Evolutionary conservation across 2,329 filamentous ascomycete genomes (phyloP).

Genomic region (Paraconiothyrium brasiliense): DNA sequence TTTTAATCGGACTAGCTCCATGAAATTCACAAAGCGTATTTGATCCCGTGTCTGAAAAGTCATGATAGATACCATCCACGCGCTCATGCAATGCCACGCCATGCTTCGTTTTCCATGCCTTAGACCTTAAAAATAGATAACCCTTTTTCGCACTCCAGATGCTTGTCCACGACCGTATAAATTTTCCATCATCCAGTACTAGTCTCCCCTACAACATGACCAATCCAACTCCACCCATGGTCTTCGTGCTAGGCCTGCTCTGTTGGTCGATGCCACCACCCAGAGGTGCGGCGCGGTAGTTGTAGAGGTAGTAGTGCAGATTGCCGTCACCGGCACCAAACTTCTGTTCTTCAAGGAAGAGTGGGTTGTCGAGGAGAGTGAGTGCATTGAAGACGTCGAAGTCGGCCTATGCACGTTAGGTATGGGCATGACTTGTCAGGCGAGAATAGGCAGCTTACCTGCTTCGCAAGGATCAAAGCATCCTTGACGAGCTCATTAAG

Average conservation of each 20-base stretch:
- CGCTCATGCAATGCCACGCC: not conserved
- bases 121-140: conserved; percentile 5
- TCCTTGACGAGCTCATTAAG: conserved; percentile 85
- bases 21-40: not conserved
- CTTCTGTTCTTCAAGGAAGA: conserved; percentile 93
- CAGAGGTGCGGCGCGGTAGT: conserved; percentile 90
- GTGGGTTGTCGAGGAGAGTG: conserved; percentile 89
- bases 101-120: conserved; percentile 10
- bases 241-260: conserved; percentile 79
- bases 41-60: not conserved
- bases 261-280: conserved; percentile 82
- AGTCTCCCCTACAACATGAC: conserved; percentile 72
- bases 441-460: conserved; percentile 53
- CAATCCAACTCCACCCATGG: conserved; percentile 86
- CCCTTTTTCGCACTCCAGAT: not conserved
- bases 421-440: conserved; percentile 6
- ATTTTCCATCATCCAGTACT: not conserved
- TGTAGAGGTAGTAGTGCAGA: conserved; percentile 97
- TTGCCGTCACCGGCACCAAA: conserved; percentile 95
- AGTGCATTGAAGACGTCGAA: conserved; percentile 98
- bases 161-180: conserved; percentile 26
- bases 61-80: not conserved
- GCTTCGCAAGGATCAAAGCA: conserved; percentile 86
- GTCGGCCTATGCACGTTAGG: conserved; percentile 59
- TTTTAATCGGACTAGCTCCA: no score